These are phyloP conservation scores for Rasamsonia emersonii DNA, from an alignment of 2,329 filamentous ascomycete genomes.

Conservation along the genomic window DNA sequence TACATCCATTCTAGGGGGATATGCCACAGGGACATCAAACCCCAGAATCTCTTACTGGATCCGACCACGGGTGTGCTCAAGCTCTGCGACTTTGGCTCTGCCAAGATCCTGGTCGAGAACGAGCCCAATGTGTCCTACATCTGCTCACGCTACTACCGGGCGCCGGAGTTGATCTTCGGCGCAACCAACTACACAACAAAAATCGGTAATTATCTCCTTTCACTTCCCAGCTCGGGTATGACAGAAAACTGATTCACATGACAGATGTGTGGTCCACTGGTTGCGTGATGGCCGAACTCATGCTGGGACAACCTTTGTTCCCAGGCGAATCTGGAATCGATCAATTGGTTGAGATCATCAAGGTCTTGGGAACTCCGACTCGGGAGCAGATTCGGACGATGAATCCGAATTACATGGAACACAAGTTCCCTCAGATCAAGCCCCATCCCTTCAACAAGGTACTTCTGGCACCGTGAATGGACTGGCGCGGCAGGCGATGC, in stretches of 20 bases:
- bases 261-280: conserved; percentile 98
- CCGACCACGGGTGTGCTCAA: conserved; percentile 87
- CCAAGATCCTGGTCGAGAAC: conserved; percentile 96
- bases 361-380: conserved; percentile 92
- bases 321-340: conserved; percentile 98
- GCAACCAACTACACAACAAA: conserved; percentile 99
- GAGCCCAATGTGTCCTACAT: conserved; percentile 99
- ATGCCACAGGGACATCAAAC: conserved; percentile 98
- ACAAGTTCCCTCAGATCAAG: conserved; percentile 99
- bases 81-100: conserved; percentile 97
- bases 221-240: not conserved
- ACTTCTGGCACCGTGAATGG: too few species aligned
- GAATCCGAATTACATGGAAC: conserved; percentile 99
- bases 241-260: conserved; percentile 1
- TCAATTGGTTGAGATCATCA: conserved; percentile 98
- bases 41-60: conserved; percentile 91
- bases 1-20: conserved; percentile 99
- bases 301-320: conserved; percentile 96
- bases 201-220: conserved; percentile 63
- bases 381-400: conserved; percentile 98
- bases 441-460: conserved; percentile 97
- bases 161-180: conserved; percentile 95
- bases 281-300: conserved; percentile 98
- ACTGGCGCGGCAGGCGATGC: too few species aligned
- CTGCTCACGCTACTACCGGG: conserved; percentile 97